Base-by-base conservation (phyloP, 2,329 filamentous ascomycete species). In the Thermochaetoides dissita region DNA sequence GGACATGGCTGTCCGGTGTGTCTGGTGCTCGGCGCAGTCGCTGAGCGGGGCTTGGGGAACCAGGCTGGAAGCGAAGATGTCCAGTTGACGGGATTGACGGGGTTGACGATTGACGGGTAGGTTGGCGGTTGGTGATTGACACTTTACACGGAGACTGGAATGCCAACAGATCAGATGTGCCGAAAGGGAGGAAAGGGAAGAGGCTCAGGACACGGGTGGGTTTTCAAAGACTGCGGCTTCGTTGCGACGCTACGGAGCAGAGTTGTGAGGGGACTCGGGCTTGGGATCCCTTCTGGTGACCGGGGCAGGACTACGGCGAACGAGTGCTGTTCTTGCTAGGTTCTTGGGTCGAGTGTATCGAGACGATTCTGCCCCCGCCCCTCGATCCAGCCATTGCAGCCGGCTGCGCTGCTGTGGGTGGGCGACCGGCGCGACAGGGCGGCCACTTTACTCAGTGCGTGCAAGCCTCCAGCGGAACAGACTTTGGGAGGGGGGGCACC, bases 1-100 rank as follows among this genome's bases (percentile, higher is more conserved):
- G 49, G 42, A 48, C 50, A 53, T 53, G 51, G 50, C 47, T 44
- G 43, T 45, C 46, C 17, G 17, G 17, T 5, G 17, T 24, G 17
- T 24, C 5, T 46, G 40, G 40, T 44, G 45, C 43, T 39, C 42
- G 40, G 48, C 43, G 48, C 46, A 43, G 46, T 50, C 45, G 44
- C 43, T 47, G 43, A 51, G 46, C 46, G 41, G 44, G 48, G 39
- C 41, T 44, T 39, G 32, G 41, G 42, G 5, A 24, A 24, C 17
- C 17, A 24, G 17, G 17, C 17, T 24, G 17, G 17, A 24, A 24
- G 17, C 17, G 17, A 24, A 24, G 17, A 5, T 24, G 17, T 24
- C 3, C 17, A 5, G 38, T 39, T 32, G 41, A 39, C 35, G 36
- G 35, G 17, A 24, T 5, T 24, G 17, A 24, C 5, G 17, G 17